Base-by-base conservation (phyloP, 176 grass and related monocot genomes). In the Chrysopogon serrulatus region DNA sequence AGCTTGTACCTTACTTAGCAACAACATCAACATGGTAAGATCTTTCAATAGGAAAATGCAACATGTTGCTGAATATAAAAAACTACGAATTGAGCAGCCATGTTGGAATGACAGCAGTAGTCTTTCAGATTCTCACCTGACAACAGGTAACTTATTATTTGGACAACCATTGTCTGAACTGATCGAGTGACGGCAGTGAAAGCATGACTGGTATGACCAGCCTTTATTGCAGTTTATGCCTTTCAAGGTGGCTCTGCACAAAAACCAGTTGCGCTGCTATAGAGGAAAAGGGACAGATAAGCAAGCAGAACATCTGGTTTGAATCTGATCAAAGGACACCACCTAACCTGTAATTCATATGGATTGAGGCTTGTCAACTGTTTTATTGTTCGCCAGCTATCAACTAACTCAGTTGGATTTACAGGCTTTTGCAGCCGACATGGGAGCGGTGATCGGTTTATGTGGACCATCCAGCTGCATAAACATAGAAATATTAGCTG, bases 1-100 rank as follows among this genome's bases (percentile, higher is more conserved):
- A 86, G 34, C 68, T 80, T 86, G 43, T 86, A 86, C 41, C 67
- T 85, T 79, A n/a, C 33, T 8, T 79, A 18, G 76, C 68, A 0
- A 86, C 14, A 80, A 65, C 27, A 69, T 7, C 14, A 33, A 53
- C 41, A n/a, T 37, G 33, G 24, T 27, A 24, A 42, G 19, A 42
- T 15, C 67, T 70, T 70, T 41, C 21, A 42, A n/a, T 26, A 40
- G 36, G 4, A 39, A 39, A 68, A 70, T 1, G 6, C 21, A 41
- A 41, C 2, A 26, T 5, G 10, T 5, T 68, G 36, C 10, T 18
- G 11, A 10, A 0, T 44, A 24, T 71, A n/a, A 18, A n/a, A 37
- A 64, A 21, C 14, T 60, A 18, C 14, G 12, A 60, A 44, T 23
- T 45, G 37, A 74, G 71, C 4, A 66, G 10, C 42, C 17, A 39